These are phyloP conservation scores for Ogataea paradorogensis DNA, from an alignment of 805 yeast species.

Conservation along the genomic window DNA sequence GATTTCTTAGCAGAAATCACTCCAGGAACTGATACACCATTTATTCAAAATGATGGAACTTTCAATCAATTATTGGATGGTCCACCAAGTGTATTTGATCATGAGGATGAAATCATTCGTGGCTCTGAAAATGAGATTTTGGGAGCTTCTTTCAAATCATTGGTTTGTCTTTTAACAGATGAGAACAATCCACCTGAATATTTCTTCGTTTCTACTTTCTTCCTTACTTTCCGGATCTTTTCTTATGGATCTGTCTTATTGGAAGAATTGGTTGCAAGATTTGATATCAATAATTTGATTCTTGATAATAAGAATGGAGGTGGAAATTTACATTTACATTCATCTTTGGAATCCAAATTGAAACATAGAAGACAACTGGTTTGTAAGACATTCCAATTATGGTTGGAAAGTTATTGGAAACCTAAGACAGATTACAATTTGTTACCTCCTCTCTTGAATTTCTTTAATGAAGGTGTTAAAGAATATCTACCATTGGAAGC, in stretches of 20 bases:
- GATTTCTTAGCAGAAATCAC: constrained; percentile 36
- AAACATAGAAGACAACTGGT: constrained; percentile 66
- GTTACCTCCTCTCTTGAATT: constrained; percentile 69
- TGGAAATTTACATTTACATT: constrained; percentile 29
- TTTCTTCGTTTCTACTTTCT: constrained; percentile 68
- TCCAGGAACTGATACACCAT: constrained; percentile 28
- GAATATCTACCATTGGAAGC: constrained; percentile 61
- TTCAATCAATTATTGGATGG: constrained; percentile 19
- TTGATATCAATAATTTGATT: constrained; percentile 46
- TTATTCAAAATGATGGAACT: constrained; percentile 26
- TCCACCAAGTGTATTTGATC: constrained; percentile 12
- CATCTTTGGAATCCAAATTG: constrained; percentile 42
- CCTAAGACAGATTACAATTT: constrained; percentile 55
- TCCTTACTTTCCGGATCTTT: constrained; percentile 73
- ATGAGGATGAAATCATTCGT: constrained; percentile 46
- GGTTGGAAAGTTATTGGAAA: constrained; percentile 93
- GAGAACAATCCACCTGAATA: constrained; percentile 62
- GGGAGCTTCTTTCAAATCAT: constrained; percentile 71
- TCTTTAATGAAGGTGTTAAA: constrained; percentile 77
- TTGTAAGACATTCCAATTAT: constrained; percentile 65
- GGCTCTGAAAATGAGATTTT: constrained; percentile 51
- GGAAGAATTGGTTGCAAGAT: constrained; percentile 63
- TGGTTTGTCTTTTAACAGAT: constrained; percentile 64
- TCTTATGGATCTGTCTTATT: constrained; percentile 63
- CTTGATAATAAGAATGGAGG: constrained; percentile 25